Base-by-base conservation (phyloP, 495 filamentous ascomycete genomes). In the Elasticomyces elasticus region DNA sequence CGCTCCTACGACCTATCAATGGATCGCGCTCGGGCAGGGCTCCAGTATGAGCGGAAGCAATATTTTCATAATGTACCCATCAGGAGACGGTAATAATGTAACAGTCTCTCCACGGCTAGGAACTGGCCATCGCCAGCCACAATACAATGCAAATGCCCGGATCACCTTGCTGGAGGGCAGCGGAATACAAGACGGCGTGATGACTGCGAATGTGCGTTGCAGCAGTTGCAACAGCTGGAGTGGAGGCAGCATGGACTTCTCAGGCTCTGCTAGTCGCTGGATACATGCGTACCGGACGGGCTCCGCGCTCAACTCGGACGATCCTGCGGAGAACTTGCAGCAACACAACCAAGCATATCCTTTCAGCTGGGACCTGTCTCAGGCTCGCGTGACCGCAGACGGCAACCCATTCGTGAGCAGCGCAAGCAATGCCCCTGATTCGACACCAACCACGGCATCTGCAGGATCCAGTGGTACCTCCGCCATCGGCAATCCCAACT, bases 241-340 rank as follows among this genome's bases (percentile, higher is more conserved):
- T 11, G 71, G 79, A n/a, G 72, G 75, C 3, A 55, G 55, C n/a
- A 71, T 74, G 47, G 62, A 77, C 52, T 65, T 74, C 22, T 74
- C 56, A 12, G 67, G 63, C 26, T 63, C 72, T 0, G 65, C 59
- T 6, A 74, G 76, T 19, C 60, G 67, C 12, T 91, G 85, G 79
- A 84, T 95, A 56, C 83, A 74, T 62, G 83, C 82, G 1, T 74
- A 75, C 65, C 80, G 79, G 50, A 60, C 65, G 12, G 84, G 88
- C 4, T 62, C 66, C 0, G 58, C 82, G 0, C 61, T 91, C 42
- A 71, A 77, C 30, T 78, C 79, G 11, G 71, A 75, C 11, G 73
- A 72, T 49, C 38, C 59, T 2, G 66, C 64, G 6, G 78, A 75
- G 0, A 51, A 45, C 13, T 80, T 94, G 52, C 27, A 37, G 9